These are phyloP conservation scores for Fraxinus dipetala DNA, from an alignment of 305 asterid genomes.

Conservation along the genomic window DNA sequence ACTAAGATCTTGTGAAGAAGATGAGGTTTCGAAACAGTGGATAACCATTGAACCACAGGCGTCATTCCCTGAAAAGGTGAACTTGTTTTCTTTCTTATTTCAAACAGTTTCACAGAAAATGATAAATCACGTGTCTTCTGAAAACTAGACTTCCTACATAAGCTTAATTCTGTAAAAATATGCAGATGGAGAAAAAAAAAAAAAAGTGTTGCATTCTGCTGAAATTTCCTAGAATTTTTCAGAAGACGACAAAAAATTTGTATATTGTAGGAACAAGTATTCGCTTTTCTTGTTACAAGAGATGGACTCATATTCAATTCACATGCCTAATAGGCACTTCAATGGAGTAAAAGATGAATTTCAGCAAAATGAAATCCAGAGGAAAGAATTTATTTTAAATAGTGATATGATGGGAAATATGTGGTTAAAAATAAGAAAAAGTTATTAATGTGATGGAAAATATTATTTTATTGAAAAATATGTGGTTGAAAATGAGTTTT, in stretches of 20 bases:
- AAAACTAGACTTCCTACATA: neutral
- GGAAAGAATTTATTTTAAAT: too few species aligned
- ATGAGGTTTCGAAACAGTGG: neutral
- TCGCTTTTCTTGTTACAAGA: neutral
- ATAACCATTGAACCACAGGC: neutral
- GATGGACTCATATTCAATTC: neutral
- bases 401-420: too few species aligned
- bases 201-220: neutral
- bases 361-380: neutral
- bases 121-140: neutral
- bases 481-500: too few species aligned
- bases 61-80: neutral
- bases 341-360: neutral
- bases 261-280: neutral
- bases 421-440: too few species aligned
- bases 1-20: neutral
- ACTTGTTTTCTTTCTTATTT: neutral
- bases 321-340: neutral
- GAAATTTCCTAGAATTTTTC: neutral
- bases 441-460: too few species aligned
- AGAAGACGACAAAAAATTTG: neutral
- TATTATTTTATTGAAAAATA: too few species aligned
- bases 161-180: neutral
- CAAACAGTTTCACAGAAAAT: neutral
- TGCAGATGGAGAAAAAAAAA: neutral